A percentile compares a stretch with the other conserved stretches of the same genome.
Evolutionary conservation across 768 basidiomycete genomes (phyloP).

Genomic region (Boletus reticulatus): DNA sequence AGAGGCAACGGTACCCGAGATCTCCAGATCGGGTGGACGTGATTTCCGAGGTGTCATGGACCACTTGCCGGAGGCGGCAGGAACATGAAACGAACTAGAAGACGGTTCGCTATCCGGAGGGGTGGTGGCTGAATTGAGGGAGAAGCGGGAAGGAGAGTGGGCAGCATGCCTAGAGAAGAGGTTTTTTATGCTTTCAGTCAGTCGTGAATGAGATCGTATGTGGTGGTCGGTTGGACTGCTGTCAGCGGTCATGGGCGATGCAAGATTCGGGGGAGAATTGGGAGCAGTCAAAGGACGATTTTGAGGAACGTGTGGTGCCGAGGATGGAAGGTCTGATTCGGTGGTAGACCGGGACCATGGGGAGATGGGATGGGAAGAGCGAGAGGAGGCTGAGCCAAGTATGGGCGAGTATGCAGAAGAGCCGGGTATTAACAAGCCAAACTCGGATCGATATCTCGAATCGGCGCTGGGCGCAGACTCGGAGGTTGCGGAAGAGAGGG

Average conservation of each 20-base stretch:
- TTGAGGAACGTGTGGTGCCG: not conserved
- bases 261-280: not conserved
- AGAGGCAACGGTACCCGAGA: constrained; percentile 7
- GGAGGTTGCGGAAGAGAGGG: constrained; percentile 25
- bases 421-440: constrained; percentile 5
- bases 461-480: constrained; percentile 18
- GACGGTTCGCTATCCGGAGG: constrained; percentile 12
- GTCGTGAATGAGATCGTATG: constrained; percentile 13
- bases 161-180: constrained; percentile 34
- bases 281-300: constrained; percentile 19
- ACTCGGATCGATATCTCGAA: constrained; percentile 16
- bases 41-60: constrained; percentile 20
- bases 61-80: constrained; percentile 2
- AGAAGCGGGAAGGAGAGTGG: constrained; percentile 20
- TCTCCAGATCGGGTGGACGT: constrained; percentile 23
- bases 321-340: constrained; percentile 17
- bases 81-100: constrained; percentile 9
- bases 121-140: constrained; percentile 15
- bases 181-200: constrained; percentile 33
- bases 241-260: not conserved
- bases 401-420: constrained; percentile 11
- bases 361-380: constrained; percentile 11
- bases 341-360: constrained; percentile 17
- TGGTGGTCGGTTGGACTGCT: constrained; percentile 5
- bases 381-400: constrained; percentile 13